Evolutionary conservation across 345 rosid genomes (phyloP), one percentile per base, ranked within the genome.

Genomic region (Moringa oleifera): DNA sequence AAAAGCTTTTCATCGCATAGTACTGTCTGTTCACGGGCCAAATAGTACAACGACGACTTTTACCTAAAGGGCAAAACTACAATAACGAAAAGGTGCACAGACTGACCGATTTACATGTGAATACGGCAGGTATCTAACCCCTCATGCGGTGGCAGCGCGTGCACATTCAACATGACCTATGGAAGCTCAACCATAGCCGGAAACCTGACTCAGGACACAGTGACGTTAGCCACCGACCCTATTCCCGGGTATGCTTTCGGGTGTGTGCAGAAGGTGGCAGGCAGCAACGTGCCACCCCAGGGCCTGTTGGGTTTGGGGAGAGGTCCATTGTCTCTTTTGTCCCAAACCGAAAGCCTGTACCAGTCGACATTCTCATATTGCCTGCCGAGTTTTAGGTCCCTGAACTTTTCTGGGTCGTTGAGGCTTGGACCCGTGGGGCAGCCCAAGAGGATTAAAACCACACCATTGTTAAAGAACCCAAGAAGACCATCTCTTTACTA

Each of bases 261-360:
- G 0, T 90, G 97, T 78, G 75, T 94, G 68, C 78, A 77, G 57
- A 78, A 78, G 25, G 63, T 88, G 70, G 67, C 88, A 0, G 97
- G 99, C 65, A 75, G 70, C 69, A 85, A 97, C 1, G 25, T 81
- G 18, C 97, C 97, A 16, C 83, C 93, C 0, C 99, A 94, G 70
- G 99, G 99, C 6, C 83, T 94, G 0, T 56, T 90, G 72, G 99
- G 99, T 11, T 64, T 90, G 9, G 93, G 96, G 21, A 83, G 99
- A 41, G 99, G 99, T 51, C 86, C 97, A 8, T 59, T 90, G 18
- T 94, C 99, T 0, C 67, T 94, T 18, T 53, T 86, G 59, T 85
- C 96, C 1, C 99, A 94, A 63, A 74, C 97, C 71, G 87, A 85
- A 68, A 69, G 53, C 62, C 74, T 90, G 1, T 94, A 88, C 69